These are phyloP conservation scores for Citrus glauca DNA, from an alignment of 345 rosid species.

Conservation along the genomic window DNA sequence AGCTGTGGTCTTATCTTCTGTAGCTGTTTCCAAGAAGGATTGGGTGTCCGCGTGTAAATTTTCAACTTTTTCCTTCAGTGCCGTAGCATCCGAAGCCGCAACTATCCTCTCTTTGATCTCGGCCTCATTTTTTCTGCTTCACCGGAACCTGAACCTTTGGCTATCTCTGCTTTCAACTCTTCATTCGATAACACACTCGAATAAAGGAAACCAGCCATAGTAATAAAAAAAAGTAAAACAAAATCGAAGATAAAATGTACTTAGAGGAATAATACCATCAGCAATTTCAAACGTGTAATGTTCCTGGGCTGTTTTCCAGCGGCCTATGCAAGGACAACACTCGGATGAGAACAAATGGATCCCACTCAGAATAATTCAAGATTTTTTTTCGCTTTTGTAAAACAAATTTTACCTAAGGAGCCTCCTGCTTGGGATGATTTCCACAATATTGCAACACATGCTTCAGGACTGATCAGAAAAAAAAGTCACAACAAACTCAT, in stretches of 20 bases:
- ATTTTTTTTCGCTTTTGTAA: not conserved
- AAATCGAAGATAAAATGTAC: not conserved
- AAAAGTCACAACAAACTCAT: not conserved
- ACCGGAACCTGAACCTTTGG: constrained; percentile 20
- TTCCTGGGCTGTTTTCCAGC: constrained; percentile 34
- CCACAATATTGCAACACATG: constrained; percentile 30
- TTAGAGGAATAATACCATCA: constrained; percentile 29
- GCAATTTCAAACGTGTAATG: constrained; percentile 28
- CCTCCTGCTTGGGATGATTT: constrained; percentile 24
- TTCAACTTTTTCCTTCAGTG: constrained; percentile 35
- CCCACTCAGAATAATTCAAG: not conserved
- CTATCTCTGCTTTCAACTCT: constrained; percentile 33
- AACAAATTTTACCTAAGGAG: constrained; percentile 23
- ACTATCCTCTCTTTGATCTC: constrained; percentile 31
- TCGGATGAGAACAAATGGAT: not conserved
- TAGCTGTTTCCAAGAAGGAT: constrained; percentile 13
- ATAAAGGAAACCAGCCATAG: not conserved
- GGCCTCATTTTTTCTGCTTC: constrained; percentile 20
- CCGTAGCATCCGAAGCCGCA: constrained; percentile 23
- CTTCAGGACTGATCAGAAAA: constrained; percentile 28
- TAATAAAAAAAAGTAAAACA: not conserved
- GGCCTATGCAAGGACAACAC: constrained; percentile 11
- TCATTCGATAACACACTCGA: not conserved
- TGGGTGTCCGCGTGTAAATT: constrained; percentile 17
- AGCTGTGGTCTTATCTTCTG: constrained; percentile 13